Evolutionary conservation across 148 eudicot species (phyloP), one percentile per base, ranked within the genome.

Genomic region (Fallopia convolvulus): DNA sequence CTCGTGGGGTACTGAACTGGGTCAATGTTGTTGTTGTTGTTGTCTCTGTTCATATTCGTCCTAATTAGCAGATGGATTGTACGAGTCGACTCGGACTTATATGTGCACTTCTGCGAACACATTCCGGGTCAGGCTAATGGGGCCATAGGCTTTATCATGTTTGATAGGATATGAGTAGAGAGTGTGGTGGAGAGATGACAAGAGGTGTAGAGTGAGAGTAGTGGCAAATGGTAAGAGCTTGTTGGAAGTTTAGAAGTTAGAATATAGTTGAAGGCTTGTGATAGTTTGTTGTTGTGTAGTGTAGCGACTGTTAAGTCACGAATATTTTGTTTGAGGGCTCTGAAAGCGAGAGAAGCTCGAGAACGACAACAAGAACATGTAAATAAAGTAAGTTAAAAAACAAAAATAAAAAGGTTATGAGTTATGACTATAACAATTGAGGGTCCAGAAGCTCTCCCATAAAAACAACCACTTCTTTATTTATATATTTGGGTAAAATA

Each of bases 301-400:
- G 72, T 68, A 36, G 46, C 6, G 44, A 68, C 72, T 68, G 72
- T 68, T 36, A 68, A 68, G 72, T 68, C 72, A 68, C 72, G 72
- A 42, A 68, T 33, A 9, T 68, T 68, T 68, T 68, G 72, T 68
- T 68, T 68, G 14, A 3, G 46, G 72, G 72, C 72, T 68, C 72
- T 14, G 44, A 68, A 68, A 68, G 72, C 44, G 72, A 68, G 72
- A 68, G 72, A 46, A 40, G 72, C 15, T 11, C 21, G 70, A 52
- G 65, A 21, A 68, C 21, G n/a, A 68, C 72, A 66, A 60, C 30
- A 23, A 32, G 8, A 68, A 17, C 44, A 33, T 68, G 72, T 68
- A 36, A 36, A 14, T 4, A 52, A 15, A 63, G 70, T 26, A 63
- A 63, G 13, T 11, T 63, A 20, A 1, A 20, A 58, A 58, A 26